Conservation (phyloP, 1,139 yeast genomes). For the Lizanozyma gosingica region DNA sequence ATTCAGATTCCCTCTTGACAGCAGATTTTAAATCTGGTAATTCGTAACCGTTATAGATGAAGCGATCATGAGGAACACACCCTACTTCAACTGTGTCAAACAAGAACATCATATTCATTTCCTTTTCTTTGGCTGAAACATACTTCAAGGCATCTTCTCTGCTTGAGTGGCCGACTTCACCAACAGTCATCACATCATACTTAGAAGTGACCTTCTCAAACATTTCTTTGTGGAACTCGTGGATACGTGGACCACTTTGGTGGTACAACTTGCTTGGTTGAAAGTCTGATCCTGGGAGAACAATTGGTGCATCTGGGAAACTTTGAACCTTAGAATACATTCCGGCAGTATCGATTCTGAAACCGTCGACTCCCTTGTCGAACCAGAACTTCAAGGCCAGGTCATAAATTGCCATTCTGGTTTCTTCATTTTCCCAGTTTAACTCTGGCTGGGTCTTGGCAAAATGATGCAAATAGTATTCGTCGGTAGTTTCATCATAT, state of each 20-base stretch:
- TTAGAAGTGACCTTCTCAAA: slow-evolving; percentile 12
- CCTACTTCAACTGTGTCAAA: slow-evolving; percentile 16
- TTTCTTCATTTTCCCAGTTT: slow-evolving; percentile 18
- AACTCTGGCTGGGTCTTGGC: slow-evolving; percentile 18
- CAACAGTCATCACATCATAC: slow-evolving; percentile 17
- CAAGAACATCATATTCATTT: slow-evolving; percentile 18
- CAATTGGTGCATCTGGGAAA: slow-evolving; percentile 16
- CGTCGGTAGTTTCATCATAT: slow-evolving; percentile 15
- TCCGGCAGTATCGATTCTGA: slow-evolving; percentile 18
- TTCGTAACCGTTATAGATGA: slow-evolving; percentile 11
- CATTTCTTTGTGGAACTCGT: slow-evolving; percentile 18
- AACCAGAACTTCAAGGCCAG: slow-evolving; percentile 16
- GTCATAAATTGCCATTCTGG: slow-evolving; percentile 15
- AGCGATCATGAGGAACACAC: slow-evolving; percentile 4
- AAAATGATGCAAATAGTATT: slow-evolving; percentile 17
- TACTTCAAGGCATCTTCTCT: slow-evolving; percentile 15
- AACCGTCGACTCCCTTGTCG: slow-evolving; percentile 17
- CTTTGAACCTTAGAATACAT: slow-evolving; percentile 16
- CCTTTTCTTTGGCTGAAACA: slow-evolving; percentile 16
- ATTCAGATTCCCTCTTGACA: slow-evolving; percentile 10
- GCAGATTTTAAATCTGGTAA: slow-evolving; percentile 14
- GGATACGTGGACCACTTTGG: slow-evolving; percentile 16
- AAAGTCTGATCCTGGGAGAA: slow-evolving; percentile 13
- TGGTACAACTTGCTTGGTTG: slow-evolving; percentile 12
- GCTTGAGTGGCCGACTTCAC: slow-evolving; percentile 16